Evolutionary conservation across 75 land plant genomes (phyloP), one percentile per base, ranked within the genome.

Genomic region (Isoetes taiwanensis): DNA sequence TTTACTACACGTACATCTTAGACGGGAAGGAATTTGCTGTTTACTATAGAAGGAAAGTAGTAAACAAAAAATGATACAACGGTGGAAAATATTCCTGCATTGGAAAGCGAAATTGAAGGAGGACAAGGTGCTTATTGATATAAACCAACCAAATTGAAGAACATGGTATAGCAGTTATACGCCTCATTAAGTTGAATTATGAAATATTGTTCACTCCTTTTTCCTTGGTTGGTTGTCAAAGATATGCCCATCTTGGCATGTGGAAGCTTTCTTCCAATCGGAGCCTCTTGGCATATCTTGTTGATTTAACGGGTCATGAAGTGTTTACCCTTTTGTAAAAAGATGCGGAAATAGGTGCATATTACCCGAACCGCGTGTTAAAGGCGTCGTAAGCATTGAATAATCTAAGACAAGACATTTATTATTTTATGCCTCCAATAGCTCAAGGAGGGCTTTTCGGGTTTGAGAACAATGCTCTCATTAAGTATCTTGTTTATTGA

Each of bases 221-320:
- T n/a, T n/a, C n/a, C n/a, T n/a, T n/a, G n/a, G n/a, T n/a, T n/a
- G n/a, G n/a, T n/a, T n/a, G n/a, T n/a, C n/a, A n/a, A 94, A 96
- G 99, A 28, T 88, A 89, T 76, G 96, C 78, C 31, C 90, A 94
- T 64, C 73, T 88, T 39, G 99, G 99, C 40, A 72, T 70, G 28
- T 94, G 85, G 55, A 75, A 80, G 40, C 58, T 94, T 30, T 94
- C 99, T 43, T 85, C 77, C 6, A 80, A 94, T 57, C 99, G 88
- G 40, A 73, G 65, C 1, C 71, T 80, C 43, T 69, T 94, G 60
- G 99, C 99, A 34, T 94, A 88, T 64, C 84, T 96, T 23, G 55
- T 94, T 62, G 99, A 94, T 63, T 59, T 53, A 2, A 63, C 58
- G 52, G 96, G 96, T 1, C 52, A 38, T 38, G 96, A 94, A 70